Evolutionary conservation across 1,284 basidiomycete genomes (phyloP), one percentile per base, ranked within the genome.

Genomic region (Fomitopsis pinicola): DNA sequence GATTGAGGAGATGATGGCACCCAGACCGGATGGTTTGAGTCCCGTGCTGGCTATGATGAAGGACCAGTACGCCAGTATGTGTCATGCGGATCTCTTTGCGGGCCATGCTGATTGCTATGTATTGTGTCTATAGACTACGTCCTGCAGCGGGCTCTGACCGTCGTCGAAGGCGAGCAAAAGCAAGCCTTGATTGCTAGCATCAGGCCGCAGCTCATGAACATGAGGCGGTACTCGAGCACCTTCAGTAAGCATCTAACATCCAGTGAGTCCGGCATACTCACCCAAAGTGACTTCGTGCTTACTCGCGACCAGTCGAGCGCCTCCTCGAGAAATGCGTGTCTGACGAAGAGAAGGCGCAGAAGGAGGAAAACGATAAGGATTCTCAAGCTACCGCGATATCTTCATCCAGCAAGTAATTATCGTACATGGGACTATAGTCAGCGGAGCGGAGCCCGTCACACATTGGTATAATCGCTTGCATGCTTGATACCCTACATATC

Each of bases 41-140:
- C 83, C 87, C 0, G 80, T 94, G 60, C 81, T 84, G 40, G 80
- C 82, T 14, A 91, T 97, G 91, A 92, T 95, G 86, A 93, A 92
- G 77, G 94, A 97, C 71, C 91, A 93, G 69, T 97, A 85, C 75
- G 94, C 89, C 35, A 96, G 91, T 93, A 68, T 68, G 91, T 82
- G 3, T 26, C 30, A 58, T 19, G 9, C 17, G 40, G 26, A 44
- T 15, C 19, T 6, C 42, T 50, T 35, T 30, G 28, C 17, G 22
- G 26, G 14, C 19, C 44, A 10, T 33, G 5, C 26, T 59, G 42
- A 60, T 33, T 38, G 12, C 36, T 33, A 12, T 36, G 12, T 22
- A 54, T 17, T 28, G 9, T 2, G 10, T 14, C 57, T 55, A 1
- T 57, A 92, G 91, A 93, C 72, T 94, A 93, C 70, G 91, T 94